A percentile compares a stretch with the other conserved stretches of the same genome.
These are phyloP conservation scores for Candida gigantensis DNA, from an alignment of 1,139 yeast species.

Conservation along the genomic window DNA sequence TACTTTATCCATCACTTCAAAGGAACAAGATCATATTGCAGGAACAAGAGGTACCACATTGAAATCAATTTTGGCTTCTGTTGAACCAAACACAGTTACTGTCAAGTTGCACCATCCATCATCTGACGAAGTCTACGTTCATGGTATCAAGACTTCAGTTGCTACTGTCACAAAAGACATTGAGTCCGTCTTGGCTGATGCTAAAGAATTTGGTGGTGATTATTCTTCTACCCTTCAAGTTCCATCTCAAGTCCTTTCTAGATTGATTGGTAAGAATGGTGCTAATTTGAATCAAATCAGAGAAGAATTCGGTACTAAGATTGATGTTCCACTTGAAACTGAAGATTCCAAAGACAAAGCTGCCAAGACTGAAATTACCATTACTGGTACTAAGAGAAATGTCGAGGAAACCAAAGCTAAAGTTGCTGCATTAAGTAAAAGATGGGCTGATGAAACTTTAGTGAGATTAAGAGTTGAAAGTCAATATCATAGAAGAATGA, in stretches of 20 bases:
- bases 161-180: constrained; percentile 54
- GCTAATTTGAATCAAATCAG: constrained; percentile 65
- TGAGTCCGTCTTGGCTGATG: constrained; percentile 57
- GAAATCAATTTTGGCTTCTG: constrained; percentile 44
- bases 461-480: constrained; percentile 68
- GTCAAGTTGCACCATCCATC: constrained; percentile 46
- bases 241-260: constrained; percentile 68
- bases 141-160: constrained; percentile 65
- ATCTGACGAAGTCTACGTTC: constrained; percentile 57
- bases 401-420: constrained; percentile 72
- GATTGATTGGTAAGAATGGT: constrained; percentile 91
- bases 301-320: constrained; percentile 76
- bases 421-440: constrained; percentile 61
- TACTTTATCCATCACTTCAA: constrained; percentile 52
- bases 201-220: constrained; percentile 61
- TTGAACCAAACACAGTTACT: constrained; percentile 40
- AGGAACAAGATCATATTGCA: constrained; percentile 56
- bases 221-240: constrained; percentile 57
- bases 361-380: constrained; percentile 55
- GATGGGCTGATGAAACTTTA: constrained; percentile 80
- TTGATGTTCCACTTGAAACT: constrained; percentile 56
- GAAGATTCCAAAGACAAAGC: constrained; percentile 32
- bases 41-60: constrained; percentile 64
- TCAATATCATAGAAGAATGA: constrained; percentile 77
- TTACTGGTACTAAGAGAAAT: constrained; percentile 79